A percentile compares a stretch with the other conserved stretches of the same genome.
Conservation (phyloP, 2,329 filamentous ascomycete genomes). For the Sporothrix phasma region DNA sequence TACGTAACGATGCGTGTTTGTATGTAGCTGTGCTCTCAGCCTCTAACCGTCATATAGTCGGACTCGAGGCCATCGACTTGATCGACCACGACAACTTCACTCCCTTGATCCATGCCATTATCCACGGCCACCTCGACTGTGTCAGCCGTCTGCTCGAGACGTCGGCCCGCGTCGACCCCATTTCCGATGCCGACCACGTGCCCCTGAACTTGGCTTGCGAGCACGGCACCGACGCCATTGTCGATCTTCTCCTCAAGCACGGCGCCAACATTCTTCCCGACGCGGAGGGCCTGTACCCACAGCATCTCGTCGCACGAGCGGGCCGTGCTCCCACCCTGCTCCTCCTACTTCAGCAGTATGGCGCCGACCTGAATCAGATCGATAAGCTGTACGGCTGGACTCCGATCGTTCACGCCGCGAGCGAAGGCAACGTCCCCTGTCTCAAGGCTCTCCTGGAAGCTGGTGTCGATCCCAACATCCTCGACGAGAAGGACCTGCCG, state of each 20-base stretch:
- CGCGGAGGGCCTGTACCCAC: constrained; percentile 92
- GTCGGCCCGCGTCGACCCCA: constrained; percentile 76
- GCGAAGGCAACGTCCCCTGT: constrained; percentile 87
- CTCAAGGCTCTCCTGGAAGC: constrained; percentile 71
- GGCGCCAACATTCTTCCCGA: constrained; percentile 80
- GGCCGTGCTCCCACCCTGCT: constrained; percentile 73
- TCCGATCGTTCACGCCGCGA: constrained; percentile 88
- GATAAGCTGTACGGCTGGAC: constrained; percentile 98
- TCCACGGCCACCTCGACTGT: constrained; percentile 72
- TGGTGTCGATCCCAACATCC: constrained; percentile 65
- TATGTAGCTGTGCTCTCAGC: not conserved
- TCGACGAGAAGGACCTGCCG: constrained; percentile 86
- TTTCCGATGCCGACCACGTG: constrained; percentile 81
- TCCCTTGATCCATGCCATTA: constrained; percentile 87
- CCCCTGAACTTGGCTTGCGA: constrained; percentile 93
- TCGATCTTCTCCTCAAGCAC: constrained; percentile 72
- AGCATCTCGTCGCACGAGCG: constrained; percentile 87
- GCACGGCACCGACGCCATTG: constrained; percentile 75
- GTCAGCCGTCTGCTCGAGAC: constrained; percentile 67
- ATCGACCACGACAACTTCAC: constrained; percentile 98
- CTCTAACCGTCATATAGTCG: constrained; percentile 34
- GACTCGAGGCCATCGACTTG: constrained; percentile 67
- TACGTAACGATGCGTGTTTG: constrained; percentile 25
- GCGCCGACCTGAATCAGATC: constrained; percentile 80
- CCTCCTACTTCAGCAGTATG: constrained; percentile 70